A percentile compares a stretch with the other conserved stretches of the same genome.
Evolutionary conservation across 305 asterid genomes (phyloP).

Genomic region (Fraxinus angustifolia): DNA sequence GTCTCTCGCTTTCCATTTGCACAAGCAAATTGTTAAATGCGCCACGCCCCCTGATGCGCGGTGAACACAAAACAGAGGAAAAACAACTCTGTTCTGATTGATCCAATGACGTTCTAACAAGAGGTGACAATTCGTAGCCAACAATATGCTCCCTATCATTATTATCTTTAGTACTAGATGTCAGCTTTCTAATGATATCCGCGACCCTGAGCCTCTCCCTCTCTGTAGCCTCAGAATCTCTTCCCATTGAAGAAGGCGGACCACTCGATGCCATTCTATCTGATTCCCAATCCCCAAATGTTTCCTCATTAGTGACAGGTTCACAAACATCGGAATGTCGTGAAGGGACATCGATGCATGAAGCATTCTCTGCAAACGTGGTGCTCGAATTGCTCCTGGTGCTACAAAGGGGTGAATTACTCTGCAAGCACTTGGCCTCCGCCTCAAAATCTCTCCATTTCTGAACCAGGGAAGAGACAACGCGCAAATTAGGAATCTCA

Average conservation of each 20-base stretch:
- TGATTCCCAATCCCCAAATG: slow-evolving; percentile 59
- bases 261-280: slow-evolving; percentile 39
- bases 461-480: slow-evolving; percentile 75
- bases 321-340: slow-evolving; percentile 23
- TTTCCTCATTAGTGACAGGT: slow-evolving; percentile 35
- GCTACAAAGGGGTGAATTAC: not conserved
- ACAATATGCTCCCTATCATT: slow-evolving; percentile 18
- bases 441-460: slow-evolving; percentile 74
- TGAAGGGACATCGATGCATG: not conserved
- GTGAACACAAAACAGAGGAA: slow-evolving; percentile 38
- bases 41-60: slow-evolving; percentile 73
- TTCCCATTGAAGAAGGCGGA: slow-evolving; percentile 39
- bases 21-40: slow-evolving; percentile 57
- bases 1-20: slow-evolving; percentile 59
- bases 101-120: slow-evolving; percentile 38
- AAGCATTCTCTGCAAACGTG: slow-evolving; percentile 7
- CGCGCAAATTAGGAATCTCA: slow-evolving; percentile 38
- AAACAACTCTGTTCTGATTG: slow-evolving; percentile 31
- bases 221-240: slow-evolving; percentile 54
- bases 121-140: slow-evolving; percentile 33
- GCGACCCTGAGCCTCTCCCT: slow-evolving; percentile 69
- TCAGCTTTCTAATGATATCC: slow-evolving; percentile 61
- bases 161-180: slow-evolving; percentile 35
- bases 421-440: slow-evolving; percentile 26
- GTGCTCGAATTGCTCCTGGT: slow-evolving; percentile 23